Evolutionary conservation across 768 basidiomycete species (phyloP), one percentile per base, ranked within the genome.

Genomic region (Paxillus involutus): DNA sequence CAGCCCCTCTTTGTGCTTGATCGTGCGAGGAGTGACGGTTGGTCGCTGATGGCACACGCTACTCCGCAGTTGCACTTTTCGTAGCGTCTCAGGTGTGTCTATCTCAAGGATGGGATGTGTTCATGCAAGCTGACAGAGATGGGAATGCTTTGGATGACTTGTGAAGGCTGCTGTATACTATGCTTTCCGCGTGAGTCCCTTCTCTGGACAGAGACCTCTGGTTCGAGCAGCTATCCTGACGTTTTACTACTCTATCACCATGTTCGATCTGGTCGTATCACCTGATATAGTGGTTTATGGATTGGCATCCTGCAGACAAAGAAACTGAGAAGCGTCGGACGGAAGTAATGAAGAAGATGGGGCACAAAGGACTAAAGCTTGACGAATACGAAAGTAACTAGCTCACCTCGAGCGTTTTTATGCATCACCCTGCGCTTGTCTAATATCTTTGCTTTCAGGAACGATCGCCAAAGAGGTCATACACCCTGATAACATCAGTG

Each of bases 381-480:
- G 85, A 91, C 62, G 95, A 98, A 71, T 91, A 98, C 65, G 96
- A 99, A 76, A 74, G 91, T 92, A 69, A 58, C 87, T 70, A 29
- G 13, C 13, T 24, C 17, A n/a, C 29, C n/a, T 10, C 44, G 3
- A 12, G 6, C n/a, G 7, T 30, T 12, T 12, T 32, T 16, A 35
- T 9, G 14, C 26, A 9, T 16, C 26, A n/a, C 35, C 11, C 19
- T 17, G 13, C 16, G 9, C 13, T 21, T 3, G 1, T 39, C 44
- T 26, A 48, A 50, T 30, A 48, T 29, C 21, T 59, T n/a, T 59
- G 10, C 9, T 21, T 53, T 2, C 56, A 91, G 90, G 84, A 53
- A 86, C 85, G 40, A 93, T 98, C 52, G 92, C 96, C 4, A 89
- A 88, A 37, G 95, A 98, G 63, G 84, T 98, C 19, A 91, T 98